Percentiles rank a stretch among this genome's conserved stretches.
phyloP scores from a whole-genome alignment of 352 stramenopile genomes.

The Phytophthora pseudosyringae region DNA sequence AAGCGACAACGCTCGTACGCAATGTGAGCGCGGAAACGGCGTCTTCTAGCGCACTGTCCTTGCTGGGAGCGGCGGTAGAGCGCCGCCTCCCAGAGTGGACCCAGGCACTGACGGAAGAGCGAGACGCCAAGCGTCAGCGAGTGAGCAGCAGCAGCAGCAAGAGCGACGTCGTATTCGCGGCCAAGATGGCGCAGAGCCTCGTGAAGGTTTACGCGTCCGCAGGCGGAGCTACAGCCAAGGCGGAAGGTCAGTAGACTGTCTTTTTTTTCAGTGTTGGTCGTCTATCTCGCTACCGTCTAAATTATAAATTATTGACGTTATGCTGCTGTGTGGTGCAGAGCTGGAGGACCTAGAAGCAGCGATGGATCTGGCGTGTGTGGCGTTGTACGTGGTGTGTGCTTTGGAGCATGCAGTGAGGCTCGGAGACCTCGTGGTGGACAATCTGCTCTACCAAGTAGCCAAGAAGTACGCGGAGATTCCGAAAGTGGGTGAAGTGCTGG shows the following conservation, averaged over 20 bases:
- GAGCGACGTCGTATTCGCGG: constrained; percentile 49
- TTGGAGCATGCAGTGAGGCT: constrained; percentile 54
- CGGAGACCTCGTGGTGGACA: constrained; percentile 72
- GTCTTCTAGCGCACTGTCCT: constrained; percentile 7
- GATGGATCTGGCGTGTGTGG: constrained; percentile 62
- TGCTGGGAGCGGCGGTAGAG: constrained; percentile 35
- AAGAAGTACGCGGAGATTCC: constrained; percentile 75
- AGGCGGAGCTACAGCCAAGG: constrained; percentile 11
- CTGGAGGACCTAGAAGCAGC: constrained; percentile 38
- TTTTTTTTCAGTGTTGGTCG: not conserved
- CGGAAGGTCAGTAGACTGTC: constrained; percentile 20
- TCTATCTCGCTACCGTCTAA: too few species aligned
- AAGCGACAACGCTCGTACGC: constrained; percentile 18
- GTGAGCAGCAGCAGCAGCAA: constrained; percentile 30
- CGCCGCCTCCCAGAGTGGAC: constrained; percentile 26
- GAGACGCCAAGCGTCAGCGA: constrained; percentile 27
- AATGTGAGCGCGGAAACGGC: not conserved
- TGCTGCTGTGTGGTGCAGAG: constrained; percentile 7
- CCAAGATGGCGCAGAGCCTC: constrained; percentile 66
- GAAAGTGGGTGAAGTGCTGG: constrained; percentile 29
- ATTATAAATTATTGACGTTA: constrained; percentile 1
- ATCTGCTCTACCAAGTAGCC: constrained; percentile 81
- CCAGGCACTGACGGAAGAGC: constrained; percentile 14
- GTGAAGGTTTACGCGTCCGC: constrained; percentile 61
- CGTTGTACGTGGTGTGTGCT: constrained; percentile 57